Percentiles rank a stretch among this genome's conserved stretches.
phyloP scores from a whole-genome alignment of 495 filamentous ascomycete species.

The Cercophora newfieldiana region DNA sequence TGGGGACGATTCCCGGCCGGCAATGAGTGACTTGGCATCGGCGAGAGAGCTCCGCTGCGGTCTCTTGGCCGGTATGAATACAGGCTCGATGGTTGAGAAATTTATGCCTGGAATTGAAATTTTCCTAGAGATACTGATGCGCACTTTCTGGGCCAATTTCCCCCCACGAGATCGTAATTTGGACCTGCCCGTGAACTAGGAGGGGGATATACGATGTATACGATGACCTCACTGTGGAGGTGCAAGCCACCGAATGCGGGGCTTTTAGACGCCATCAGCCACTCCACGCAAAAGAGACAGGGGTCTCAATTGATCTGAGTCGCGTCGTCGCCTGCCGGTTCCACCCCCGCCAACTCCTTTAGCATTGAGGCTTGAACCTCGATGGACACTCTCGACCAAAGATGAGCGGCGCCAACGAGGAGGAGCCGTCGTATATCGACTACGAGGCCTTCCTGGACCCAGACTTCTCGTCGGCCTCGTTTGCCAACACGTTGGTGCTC shows the following conservation, averaged over 20 bases:
- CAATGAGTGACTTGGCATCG: slow-evolving; percentile 5
- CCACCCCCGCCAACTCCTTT: background rate
- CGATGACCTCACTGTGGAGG: slow-evolving; percentile 19
- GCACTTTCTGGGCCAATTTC: background rate
- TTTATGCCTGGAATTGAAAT: background rate
- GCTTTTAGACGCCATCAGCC: background rate
- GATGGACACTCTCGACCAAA: background rate
- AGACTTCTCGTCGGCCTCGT: slow-evolving; percentile 71
- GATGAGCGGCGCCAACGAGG: slow-evolving; percentile 33
- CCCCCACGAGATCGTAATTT: background rate
- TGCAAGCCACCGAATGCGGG: slow-evolving; percentile 10
- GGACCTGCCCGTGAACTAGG: background rate
- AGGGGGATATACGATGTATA: background rate
- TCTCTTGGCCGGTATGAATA: background rate
- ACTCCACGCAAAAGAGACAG: background rate
- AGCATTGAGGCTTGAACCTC: background rate
- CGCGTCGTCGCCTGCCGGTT: background rate
- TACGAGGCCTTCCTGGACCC: slow-evolving; percentile 91
- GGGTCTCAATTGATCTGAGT: background rate
- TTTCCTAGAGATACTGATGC: background rate
- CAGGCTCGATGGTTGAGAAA: background rate
- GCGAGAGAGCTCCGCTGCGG: background rate
- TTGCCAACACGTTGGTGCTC: slow-evolving; percentile 85
- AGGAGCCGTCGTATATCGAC: slow-evolving; percentile 88
- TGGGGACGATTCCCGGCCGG: background rate